Base-by-base conservation (phyloP, 176 grass and related monocot genomes). In the Dendrocalamus sinicus region DNA sequence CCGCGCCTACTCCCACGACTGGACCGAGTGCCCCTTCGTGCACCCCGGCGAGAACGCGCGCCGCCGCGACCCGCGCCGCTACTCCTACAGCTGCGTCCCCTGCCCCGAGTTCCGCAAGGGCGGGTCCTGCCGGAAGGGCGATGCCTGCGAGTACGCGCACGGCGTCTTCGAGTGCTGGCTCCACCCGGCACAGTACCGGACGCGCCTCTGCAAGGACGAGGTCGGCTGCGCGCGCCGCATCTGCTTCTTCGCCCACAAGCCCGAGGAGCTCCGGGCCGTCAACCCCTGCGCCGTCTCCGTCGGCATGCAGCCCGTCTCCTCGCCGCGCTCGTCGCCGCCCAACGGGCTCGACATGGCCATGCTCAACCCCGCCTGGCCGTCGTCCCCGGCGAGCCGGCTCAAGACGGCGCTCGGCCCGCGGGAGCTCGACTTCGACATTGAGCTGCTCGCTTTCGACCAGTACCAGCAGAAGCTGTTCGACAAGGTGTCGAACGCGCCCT, bases 21-120 rank as follows among this genome's bases (percentile, higher is more conserved):
- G 96, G 96, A 98, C 96, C 0, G 96, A 98, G 91, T 98, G 96
- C 70, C 96, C 96, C 63, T 98, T 98, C 84, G 96, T 98, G 8
- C 96, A 98, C 77, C 96, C 96, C 1, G 96, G 96, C 17, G 96
- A 98, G 93, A 98, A 98, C 85, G 96, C 96, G 26, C 89, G 96
- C 66, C 90, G 96, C 73, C 89, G 96, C 40, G 96, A 98, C 83
- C 96, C 96, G 23, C 91, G 91, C 28, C 94, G 94, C 66, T 98
- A 91, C 84, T 94, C 92, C 48, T 98, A 98, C 86, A 94, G 90
- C 71, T 98, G 96, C 74, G 96, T 98, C 0, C 96, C 96, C 0
- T 98, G 96, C 88, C 96, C 96, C 1, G 93, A 98, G 78, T 98
- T 95, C 90, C 91, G 91, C 77, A 98, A 98, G 82, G 96, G 90